Evolutionary conservation across 2,329 filamentous ascomycete species (phyloP), one percentile per base, ranked within the genome.

Genomic region (Achaetomium macrosporum): DNA sequence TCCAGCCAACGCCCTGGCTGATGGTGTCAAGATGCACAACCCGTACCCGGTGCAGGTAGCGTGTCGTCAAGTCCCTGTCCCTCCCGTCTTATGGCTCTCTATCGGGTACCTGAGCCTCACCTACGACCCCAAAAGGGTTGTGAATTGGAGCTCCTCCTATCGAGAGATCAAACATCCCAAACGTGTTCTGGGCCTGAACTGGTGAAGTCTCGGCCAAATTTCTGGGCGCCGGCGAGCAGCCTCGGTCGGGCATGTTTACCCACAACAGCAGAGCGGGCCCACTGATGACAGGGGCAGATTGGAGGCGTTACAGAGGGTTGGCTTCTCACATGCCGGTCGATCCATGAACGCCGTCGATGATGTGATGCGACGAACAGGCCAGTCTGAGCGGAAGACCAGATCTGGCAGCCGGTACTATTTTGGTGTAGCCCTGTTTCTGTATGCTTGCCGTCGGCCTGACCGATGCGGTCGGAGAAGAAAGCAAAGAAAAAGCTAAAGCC

Each of bases 171-270:
- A n/a, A n/a, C n/a, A n/a, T 7, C 12, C 30, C 30, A 31, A 31
- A 31, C 30, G 33, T 35, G 33, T 20, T n/a, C 7, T n/a, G 36
- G 10, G 19, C 6, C 19, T 39, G n/a, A n/a, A 15, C 3, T 10
- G 25, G 42, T 45, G 48, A 16, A 15, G 42, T 17, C 48, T 42
- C 50, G 43, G 50, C 20, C 5, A 8, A 41, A 42, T 19, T 51
- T 51, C 10, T 42, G n/a, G 16, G 5, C 4, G 19, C 50, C 50
- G 50, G 20, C 3, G 16, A 7, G n/a, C 9, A 25, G 17, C 48
- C 35, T 41, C 35, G 20, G 48, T 41, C 49, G 49, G 49, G 35
- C 11, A 33, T 29, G 29, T 20, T 51, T 47, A 42, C 43, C 49
- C 49, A 51, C 49, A 25, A 10, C 5, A 20, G 30, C 33, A 20